Conservation (phyloP, 768 basidiomycete genomes). For the Russula emetica region DNA sequence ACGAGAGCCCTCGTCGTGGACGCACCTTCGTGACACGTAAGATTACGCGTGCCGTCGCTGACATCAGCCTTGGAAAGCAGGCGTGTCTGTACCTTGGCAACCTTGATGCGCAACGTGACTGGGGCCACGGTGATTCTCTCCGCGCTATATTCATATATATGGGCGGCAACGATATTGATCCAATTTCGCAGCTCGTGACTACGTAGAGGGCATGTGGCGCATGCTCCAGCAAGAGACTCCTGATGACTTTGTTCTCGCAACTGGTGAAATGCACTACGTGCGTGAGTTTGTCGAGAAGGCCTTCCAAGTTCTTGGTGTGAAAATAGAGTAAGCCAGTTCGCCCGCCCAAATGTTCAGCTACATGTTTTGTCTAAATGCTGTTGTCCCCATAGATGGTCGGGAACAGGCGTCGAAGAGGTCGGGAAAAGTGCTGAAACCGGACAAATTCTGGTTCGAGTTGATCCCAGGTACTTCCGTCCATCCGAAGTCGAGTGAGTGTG, state of each 20-base stretch:
- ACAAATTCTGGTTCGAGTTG: slow-evolving; percentile 76
- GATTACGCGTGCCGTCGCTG: slow-evolving; percentile 88
- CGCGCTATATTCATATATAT: slow-evolving; percentile 4
- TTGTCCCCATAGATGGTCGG: slow-evolving; percentile 58
- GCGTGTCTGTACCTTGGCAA: slow-evolving; percentile 91
- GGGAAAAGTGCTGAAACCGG: slow-evolving; percentile 67
- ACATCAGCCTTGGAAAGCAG: slow-evolving; percentile 87
- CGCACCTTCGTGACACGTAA: slow-evolving; percentile 96
- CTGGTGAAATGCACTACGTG: slow-evolving; percentile 93
- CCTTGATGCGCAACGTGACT: slow-evolving; percentile 91
- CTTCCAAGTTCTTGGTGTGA: slow-evolving; percentile 63
- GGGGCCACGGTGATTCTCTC: slow-evolving; percentile 79
- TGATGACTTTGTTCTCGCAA: slow-evolving; percentile 92
- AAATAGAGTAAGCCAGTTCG: slow-evolving; percentile 50
- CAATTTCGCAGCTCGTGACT: slow-evolving; percentile 60
- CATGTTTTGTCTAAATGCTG: slow-evolving; percentile 13
- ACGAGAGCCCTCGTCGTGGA: slow-evolving; percentile 92
- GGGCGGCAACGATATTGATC: neutral
- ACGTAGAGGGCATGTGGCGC: slow-evolving; percentile 97
- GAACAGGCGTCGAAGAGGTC: slow-evolving; percentile 70
- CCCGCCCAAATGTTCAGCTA: neutral
- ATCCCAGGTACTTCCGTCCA: slow-evolving; percentile 88
- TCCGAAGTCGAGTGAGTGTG: slow-evolving; percentile 85
- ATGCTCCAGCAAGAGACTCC: slow-evolving; percentile 85
- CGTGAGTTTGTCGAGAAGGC: slow-evolving; percentile 90